phyloP scores from a whole-genome alignment of 202 grass and related monocot species.

The Panicum virgatum region DNA sequence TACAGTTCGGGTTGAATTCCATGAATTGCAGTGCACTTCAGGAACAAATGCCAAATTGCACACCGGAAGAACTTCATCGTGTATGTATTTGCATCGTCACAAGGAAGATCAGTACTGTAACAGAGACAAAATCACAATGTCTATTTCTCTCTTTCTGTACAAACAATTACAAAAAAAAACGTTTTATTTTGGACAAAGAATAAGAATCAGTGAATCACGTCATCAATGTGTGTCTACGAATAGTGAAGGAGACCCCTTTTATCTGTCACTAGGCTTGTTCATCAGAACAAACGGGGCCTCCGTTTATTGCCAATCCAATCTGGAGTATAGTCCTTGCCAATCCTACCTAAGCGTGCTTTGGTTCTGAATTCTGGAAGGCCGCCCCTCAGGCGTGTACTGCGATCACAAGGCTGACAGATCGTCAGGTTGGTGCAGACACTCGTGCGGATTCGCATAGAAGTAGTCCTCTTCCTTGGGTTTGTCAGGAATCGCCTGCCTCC shows the following conservation, averaged over 20 bases:
- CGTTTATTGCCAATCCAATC: constrained; percentile 43
- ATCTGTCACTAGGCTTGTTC: constrained; percentile 2
- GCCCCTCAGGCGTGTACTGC: constrained; percentile 8
- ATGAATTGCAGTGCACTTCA: background rate
- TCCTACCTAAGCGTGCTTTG: background rate
- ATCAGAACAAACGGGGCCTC: constrained; percentile 25
- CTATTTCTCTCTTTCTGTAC: constrained; percentile 22
- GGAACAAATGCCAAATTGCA: background rate
- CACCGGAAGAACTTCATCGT: background rate
- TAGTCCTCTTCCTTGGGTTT: constrained; percentile 98
- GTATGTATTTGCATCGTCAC: background rate
- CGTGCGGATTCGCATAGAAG: constrained; percentile 89
- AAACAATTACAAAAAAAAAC: background rate
- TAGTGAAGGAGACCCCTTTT: background rate
- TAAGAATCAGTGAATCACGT: constrained; percentile 27
- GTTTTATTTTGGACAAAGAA: constrained; percentile 4
- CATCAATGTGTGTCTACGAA: constrained; percentile 18
- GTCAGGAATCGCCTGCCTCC: constrained; percentile 75
- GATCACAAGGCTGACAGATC: constrained; percentile 33
- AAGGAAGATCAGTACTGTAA: background rate
- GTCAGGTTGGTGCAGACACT: constrained; percentile 77
- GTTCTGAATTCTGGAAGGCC: constrained; percentile 23
- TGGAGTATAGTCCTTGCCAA: background rate
- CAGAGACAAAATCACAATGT: background rate
- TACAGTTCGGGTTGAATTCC: background rate